Evolutionary conservation across 768 basidiomycete genomes (phyloP), one percentile per base, ranked within the genome.

Genomic region (Steccherinum ochraceum): DNA sequence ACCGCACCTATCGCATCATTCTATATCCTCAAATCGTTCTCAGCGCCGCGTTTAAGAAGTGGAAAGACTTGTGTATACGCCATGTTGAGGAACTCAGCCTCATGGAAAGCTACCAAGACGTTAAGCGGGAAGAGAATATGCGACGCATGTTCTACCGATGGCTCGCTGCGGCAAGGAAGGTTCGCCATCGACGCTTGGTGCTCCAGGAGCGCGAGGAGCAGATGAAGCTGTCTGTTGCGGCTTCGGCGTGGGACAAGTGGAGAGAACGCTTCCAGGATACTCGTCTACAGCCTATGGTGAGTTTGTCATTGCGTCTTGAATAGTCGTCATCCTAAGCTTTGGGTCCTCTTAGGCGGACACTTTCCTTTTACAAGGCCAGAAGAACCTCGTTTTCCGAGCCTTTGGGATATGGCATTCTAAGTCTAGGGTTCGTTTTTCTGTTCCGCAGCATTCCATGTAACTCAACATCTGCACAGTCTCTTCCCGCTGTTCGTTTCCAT

Each of bases 31-130:
- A 43, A 18, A 12, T 26, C 27, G 1, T 49, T 30, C 45, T 43
- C 54, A 90, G 85, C 30, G 59, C 63, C 48, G 75, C 78, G 4
- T 86, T 87, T 57, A 71, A 65, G 44, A 86, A 83, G 67, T 93
- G 90, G 89, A 83, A 79, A 60, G 67, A 64, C 4, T 69, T 77
- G 30, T 80, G 76, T 58, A 67, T 72, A 30, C 79, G 81, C 21
- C 87, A 88, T 61, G 75, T 76, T 2, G 86, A 90, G 62, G 81
- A 84, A 55, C 66, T 84, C 2, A 84, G 80, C 57, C 76, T 93
- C n/a, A 80, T 93, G 78, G 84, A 89, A 61, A 91, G 87, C 61
- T 88, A 89, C 64, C 78, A 83, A 51, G 77, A 86, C 53, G 81
- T 93, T 42, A 89, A 88, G 65, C 77, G 77, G 41, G 88, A 90